These are phyloP conservation scores for Tubosaeta sp. DNA, from an alignment of 768 basidiomycete species.

Conservation along the genomic window DNA sequence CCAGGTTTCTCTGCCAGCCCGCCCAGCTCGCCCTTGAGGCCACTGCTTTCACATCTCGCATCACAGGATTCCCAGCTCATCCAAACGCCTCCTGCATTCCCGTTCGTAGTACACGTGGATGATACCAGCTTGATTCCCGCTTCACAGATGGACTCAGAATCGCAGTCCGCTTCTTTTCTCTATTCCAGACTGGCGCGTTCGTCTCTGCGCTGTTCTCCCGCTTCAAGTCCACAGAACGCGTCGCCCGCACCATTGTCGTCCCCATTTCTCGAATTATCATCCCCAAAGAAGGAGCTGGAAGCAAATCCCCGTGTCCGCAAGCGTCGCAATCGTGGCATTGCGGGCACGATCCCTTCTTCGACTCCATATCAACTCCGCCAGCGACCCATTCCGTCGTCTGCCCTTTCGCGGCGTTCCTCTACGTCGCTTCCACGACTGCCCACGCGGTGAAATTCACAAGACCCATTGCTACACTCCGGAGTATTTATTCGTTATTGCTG, in stretches of 20 bases:
- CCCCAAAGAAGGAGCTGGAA: slow-evolving; percentile 5
- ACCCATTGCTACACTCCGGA: slow-evolving; percentile 1
- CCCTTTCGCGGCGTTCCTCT: slow-evolving; percentile 16
- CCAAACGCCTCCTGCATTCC: slow-evolving; percentile 42
- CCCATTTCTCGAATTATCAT: slow-evolving; percentile 2
- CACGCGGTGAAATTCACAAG: slow-evolving; percentile 6
- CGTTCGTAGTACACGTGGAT: slow-evolving; percentile 27
- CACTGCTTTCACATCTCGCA: slow-evolving; percentile 26
- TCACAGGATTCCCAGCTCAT: slow-evolving; percentile 35
- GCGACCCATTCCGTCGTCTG: slow-evolving; percentile 18
- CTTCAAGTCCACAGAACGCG: slow-evolving; percentile 2
- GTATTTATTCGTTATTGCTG: slow-evolving; percentile 36
- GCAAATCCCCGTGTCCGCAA: slow-evolving; percentile 5
- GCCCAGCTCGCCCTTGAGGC: slow-evolving; percentile 28
- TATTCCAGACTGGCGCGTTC: slow-evolving; percentile 36
- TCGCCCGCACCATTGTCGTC: slow-evolving; percentile 6
- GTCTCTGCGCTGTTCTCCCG: slow-evolving; percentile 16
- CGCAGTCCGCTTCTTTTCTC: slow-evolving; percentile 26
- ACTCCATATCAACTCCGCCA: slow-evolving; percentile 30
- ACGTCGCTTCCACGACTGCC: slow-evolving; percentile 15
- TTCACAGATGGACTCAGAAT: slow-evolving; percentile 36
- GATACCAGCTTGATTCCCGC: slow-evolving; percentile 32
- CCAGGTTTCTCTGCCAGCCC: slow-evolving; percentile 16
- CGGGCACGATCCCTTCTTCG: slow-evolving; percentile 5
- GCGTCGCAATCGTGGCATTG: slow-evolving; percentile 8